Percentiles rank a stretch among this genome's conserved stretches.
These are phyloP conservation scores for Monosporascus sp. DNA, from an alignment of 2,329 filamentous ascomycete species.

Conservation along the genomic window DNA sequence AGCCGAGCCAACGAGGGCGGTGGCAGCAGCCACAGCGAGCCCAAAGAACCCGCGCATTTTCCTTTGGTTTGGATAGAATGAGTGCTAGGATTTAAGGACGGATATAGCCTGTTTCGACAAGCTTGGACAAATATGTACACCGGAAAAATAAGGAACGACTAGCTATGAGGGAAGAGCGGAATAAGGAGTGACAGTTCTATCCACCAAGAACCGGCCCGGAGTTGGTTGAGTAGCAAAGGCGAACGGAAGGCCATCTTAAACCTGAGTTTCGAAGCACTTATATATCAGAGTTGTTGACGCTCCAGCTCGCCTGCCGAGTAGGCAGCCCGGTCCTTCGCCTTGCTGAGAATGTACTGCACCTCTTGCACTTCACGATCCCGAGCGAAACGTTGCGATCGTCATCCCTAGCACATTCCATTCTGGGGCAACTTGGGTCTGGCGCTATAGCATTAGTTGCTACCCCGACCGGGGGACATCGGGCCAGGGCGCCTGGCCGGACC, in stretches of 20 bases:
- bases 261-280: too few relatives aligned
- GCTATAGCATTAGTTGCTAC: neutral
- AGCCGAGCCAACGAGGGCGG: slow-evolving; percentile 16
- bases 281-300: too few relatives aligned
- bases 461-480: neutral
- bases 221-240: neutral
- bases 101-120: neutral
- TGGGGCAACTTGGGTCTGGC: neutral
- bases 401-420: neutral
- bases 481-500: neutral
- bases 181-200: neutral
- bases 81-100: neutral
- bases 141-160: neutral
- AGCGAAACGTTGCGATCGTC: neutral
- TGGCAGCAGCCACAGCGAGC: slow-evolving; percentile 18
- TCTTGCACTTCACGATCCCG: neutral
- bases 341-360: too few relatives aligned
- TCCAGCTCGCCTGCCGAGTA: neutral
- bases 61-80: neutral
- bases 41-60: slow-evolving; percentile 21
- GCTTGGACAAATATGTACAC: neutral
- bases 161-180: neutral
- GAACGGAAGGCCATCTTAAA: neutral
- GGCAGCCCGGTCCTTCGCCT: neutral
- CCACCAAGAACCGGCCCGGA: neutral